phyloP scores from a whole-genome alignment of 768 basidiomycete species.

The Boletus sp. region DNA sequence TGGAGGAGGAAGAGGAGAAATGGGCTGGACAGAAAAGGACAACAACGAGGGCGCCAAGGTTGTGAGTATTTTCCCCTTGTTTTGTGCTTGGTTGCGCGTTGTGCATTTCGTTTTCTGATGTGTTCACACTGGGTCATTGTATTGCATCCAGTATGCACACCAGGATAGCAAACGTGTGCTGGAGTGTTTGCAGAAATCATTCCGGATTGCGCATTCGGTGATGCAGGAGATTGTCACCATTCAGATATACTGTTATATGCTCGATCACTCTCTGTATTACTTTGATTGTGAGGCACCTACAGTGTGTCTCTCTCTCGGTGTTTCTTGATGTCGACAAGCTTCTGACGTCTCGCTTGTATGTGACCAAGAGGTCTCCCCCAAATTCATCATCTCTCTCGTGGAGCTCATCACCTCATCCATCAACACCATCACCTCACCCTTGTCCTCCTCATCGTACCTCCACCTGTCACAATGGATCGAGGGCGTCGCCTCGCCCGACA shows the following conservation, averaged over 20 bases:
- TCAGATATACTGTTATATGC: constrained; percentile 95
- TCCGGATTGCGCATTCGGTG: constrained; percentile 34
- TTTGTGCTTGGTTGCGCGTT: no score
- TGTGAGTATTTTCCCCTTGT: no score
- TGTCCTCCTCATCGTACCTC: no score
- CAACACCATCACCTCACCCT: constrained; percentile 80
- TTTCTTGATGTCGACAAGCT: no score
- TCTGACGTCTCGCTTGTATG: background rate
- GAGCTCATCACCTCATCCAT: constrained; percentile 94
- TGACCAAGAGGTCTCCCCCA: constrained; percentile 72
- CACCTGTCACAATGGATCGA: no score
- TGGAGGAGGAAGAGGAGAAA: constrained; percentile 41
- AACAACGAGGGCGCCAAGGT: constrained; percentile 40
- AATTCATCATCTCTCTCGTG: constrained; percentile 95
- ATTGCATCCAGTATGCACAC: no score
- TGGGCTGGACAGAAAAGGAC: constrained; percentile 29
- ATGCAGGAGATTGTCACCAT: constrained; percentile 98
- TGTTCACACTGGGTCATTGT: no score
- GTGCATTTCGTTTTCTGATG: background rate
- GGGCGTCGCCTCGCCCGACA: no score
- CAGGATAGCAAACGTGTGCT: constrained; percentile 80
- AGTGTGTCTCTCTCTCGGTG: no score
- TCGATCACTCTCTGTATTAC: constrained; percentile 95
- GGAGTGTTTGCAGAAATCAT: constrained; percentile 83
- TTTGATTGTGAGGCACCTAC: no score